phyloP scores from a whole-genome alignment of 2,329 filamentous ascomycete genomes.

The Aspergillus versicolor region DNA sequence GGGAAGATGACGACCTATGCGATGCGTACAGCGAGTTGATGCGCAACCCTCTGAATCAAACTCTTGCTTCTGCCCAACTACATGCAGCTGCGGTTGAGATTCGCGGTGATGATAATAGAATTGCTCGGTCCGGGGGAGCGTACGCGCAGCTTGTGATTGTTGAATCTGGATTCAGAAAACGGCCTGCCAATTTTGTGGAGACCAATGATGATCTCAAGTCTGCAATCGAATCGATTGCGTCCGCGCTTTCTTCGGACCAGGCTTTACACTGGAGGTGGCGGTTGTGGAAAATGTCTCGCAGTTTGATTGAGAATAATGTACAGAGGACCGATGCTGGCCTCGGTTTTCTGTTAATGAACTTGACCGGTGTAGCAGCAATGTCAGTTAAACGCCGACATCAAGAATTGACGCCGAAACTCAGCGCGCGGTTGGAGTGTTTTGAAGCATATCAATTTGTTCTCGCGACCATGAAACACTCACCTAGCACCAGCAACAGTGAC shows the following conservation, averaged over 20 bases:
- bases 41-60: constrained; percentile 30
- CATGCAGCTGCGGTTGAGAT: constrained; percentile 31
- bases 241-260: constrained; percentile 33
- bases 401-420: constrained; percentile 22
- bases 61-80: constrained; percentile 30
- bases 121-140: constrained; percentile 26
- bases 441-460: constrained; percentile 38
- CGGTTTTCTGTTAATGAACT: constrained; percentile 18
- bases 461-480: constrained; percentile 23
- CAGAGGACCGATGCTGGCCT: constrained; percentile 23
- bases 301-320: constrained; percentile 31
- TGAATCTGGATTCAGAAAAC: constrained; percentile 35
- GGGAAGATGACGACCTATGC: constrained; percentile 48
- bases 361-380: constrained; percentile 30
- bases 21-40: constrained; percentile 35
- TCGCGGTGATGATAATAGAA: constrained; percentile 25
- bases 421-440: constrained; percentile 36
- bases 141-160: constrained; percentile 38
- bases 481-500: constrained; percentile 21
- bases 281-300: constrained; percentile 39
- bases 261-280: constrained; percentile 41
- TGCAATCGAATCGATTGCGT: constrained; percentile 27
- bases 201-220: constrained; percentile 23
- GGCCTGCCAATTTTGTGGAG: constrained; percentile 22
- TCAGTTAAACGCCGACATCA: constrained; percentile 31